These are phyloP conservation scores for Tuber umbilicatum DNA, from an alignment of 495 filamentous ascomycete species.

Conservation along the genomic window DNA sequence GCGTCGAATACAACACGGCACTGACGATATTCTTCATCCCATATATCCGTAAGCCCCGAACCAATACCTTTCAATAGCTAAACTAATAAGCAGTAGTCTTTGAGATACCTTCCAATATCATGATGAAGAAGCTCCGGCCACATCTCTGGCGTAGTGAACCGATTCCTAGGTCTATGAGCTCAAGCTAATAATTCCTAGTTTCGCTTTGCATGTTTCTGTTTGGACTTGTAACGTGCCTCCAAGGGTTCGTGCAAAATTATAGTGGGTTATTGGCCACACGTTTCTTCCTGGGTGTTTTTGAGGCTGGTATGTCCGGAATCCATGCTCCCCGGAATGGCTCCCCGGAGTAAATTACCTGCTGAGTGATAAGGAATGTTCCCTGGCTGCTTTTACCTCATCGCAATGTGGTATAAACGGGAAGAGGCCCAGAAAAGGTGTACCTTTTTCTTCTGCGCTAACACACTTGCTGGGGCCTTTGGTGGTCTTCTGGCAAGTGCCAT, in stretches of 20 bases:
- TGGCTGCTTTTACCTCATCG: conserved; percentile 65
- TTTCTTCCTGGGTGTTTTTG: conserved; percentile 82
- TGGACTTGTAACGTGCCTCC: conserved; percentile 66
- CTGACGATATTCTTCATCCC: conserved; percentile 89
- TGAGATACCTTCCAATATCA: conserved; percentile 77
- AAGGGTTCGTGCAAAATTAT: conserved; percentile 75
- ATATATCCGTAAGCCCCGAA: conserved; percentile 64
- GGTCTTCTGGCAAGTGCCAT: conserved; percentile 80
- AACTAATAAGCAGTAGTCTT: conserved; percentile 18
- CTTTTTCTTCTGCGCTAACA: conserved; percentile 82
- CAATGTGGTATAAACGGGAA: conserved; percentile 80
- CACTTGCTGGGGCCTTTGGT: conserved; percentile 78
- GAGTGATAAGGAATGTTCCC: conserved; percentile 25
- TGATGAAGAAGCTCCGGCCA: conserved; percentile 74
- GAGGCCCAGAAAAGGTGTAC: conserved; percentile 85
- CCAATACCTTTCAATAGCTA: background rate
- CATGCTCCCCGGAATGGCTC: conserved; percentile 13
- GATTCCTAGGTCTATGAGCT: background rate
- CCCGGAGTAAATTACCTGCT: conserved; percentile 14
- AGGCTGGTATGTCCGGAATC: conserved; percentile 72
- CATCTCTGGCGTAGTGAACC: conserved; percentile 60
- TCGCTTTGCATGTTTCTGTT: conserved; percentile 74
- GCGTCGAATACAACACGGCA: conserved; percentile 67
- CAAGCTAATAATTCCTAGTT: conserved; percentile 9
- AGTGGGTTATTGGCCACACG: conserved; percentile 70